Evolutionary conservation across 768 basidiomycete species (phyloP).

Genomic region (Leccinum subgranulosum): DNA sequence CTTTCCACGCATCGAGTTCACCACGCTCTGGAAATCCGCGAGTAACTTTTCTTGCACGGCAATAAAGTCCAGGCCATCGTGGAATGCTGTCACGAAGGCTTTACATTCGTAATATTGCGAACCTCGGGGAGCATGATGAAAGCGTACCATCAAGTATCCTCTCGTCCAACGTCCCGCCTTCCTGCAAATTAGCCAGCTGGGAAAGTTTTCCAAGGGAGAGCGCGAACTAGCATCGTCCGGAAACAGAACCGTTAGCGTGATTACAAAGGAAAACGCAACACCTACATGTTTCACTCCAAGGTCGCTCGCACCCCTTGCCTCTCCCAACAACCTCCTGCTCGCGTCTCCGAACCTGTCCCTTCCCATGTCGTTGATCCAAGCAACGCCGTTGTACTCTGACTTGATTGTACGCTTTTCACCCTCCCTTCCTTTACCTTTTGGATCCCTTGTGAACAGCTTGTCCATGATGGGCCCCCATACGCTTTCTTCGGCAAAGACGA

Average conservation of each 20-base stretch:
- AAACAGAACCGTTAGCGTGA: constrained; percentile 4
- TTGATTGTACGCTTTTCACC: constrained; percentile 38
- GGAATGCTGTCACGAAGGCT: constrained; percentile 55
- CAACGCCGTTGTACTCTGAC: constrained; percentile 50
- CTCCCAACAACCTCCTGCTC: constrained; percentile 58
- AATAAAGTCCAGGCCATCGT: constrained; percentile 84
- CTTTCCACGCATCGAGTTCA: constrained; percentile 46
- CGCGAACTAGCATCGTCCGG: constrained; percentile 58
- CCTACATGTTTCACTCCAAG: constrained; percentile 78
- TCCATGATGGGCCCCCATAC: constrained; percentile 63
- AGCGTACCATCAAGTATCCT: constrained; percentile 52
- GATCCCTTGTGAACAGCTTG: constrained; percentile 51
- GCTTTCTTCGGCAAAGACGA: constrained; percentile 76
- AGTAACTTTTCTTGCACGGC: constrained; percentile 74
- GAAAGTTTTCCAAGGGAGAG: constrained; percentile 88
- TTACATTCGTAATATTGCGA: constrained; percentile 1
- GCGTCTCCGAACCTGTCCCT: constrained; percentile 65
- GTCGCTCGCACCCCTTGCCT: constrained; percentile 52
- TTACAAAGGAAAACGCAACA: not conserved
- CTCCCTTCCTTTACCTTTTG: constrained; percentile 25
- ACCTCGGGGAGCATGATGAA: not conserved
- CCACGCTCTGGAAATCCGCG: constrained; percentile 54
- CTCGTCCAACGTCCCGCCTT: constrained; percentile 45
- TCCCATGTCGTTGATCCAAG: constrained; percentile 88
- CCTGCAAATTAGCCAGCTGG: constrained; percentile 62